A percentile compares a stretch with the other conserved stretches of the same genome.
phyloP scores from a whole-genome alignment of 1,284 basidiomycete species.

The Neotropicomus parvogracilis region DNA sequence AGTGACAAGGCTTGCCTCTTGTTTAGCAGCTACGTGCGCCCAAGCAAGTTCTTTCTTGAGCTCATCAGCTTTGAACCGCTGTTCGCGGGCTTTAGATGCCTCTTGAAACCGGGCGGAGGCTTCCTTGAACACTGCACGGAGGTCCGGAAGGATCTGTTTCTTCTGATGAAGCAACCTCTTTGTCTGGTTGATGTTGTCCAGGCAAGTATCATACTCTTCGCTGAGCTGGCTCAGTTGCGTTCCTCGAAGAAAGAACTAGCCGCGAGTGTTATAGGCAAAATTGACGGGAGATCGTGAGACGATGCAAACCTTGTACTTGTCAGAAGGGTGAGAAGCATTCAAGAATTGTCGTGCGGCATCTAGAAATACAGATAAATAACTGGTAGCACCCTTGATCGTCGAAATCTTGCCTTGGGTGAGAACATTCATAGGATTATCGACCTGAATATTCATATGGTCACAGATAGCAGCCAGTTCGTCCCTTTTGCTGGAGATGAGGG shows the following conservation, averaged over 20 bases:
- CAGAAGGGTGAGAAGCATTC: constrained; percentile 74
- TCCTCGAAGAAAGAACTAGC: constrained; percentile 89
- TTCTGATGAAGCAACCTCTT: constrained; percentile 62
- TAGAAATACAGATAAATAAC: constrained; percentile 18
- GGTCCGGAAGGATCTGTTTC: constrained; percentile 70
- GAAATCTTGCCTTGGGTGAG: constrained; percentile 73
- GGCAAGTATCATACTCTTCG: constrained; percentile 80
- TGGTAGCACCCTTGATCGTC: neutral
- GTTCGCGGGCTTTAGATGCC: constrained; percentile 69
- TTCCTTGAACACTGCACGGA: constrained; percentile 58
- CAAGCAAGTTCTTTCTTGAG: constrained; percentile 85
- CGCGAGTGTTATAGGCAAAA: neutral
- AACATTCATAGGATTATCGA: constrained; percentile 96
- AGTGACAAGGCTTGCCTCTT: constrained; percentile 43
- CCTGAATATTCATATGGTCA: constrained; percentile 94
- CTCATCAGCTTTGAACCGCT: constrained; percentile 63
- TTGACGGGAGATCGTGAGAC: neutral
- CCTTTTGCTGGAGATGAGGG: constrained; percentile 73
- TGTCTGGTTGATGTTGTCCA: constrained; percentile 68
- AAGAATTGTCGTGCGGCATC: constrained; percentile 72
- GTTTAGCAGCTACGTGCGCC: constrained; percentile 79
- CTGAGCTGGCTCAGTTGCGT: constrained; percentile 88
- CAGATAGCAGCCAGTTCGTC: constrained; percentile 85
- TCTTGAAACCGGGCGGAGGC: constrained; percentile 65
- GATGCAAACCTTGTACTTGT: constrained; percentile 80